A percentile compares a stretch with the other conserved stretches of the same genome.
phyloP scores from a whole-genome alignment of 352 stramenopile species.

The Pythium sukuiense region DNA sequence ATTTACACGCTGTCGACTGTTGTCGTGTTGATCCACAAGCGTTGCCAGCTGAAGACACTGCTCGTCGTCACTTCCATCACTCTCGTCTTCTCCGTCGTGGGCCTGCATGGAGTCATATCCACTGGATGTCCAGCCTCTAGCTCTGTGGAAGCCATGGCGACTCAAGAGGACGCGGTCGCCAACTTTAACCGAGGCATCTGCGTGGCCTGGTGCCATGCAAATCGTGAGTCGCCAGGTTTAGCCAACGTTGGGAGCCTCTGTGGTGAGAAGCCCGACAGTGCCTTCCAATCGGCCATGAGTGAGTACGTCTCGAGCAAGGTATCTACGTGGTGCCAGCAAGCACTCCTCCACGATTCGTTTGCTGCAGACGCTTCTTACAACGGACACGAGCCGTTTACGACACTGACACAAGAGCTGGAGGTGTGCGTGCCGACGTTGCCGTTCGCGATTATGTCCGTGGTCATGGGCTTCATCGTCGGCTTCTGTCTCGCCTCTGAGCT shows the following conservation, averaged over 20 bases:
- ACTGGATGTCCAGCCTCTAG: not conserved
- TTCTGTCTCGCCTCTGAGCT: not conserved
- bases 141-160: not conserved
- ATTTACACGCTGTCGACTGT: not conserved
- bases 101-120: not conserved
- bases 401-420: not conserved
- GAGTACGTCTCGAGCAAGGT: not conserved
- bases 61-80: not conserved
- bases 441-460: not conserved
- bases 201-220: not conserved
- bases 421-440: not conserved
- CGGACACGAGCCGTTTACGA: not conserved
- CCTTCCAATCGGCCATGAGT: not conserved
- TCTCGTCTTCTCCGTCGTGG: not conserved
- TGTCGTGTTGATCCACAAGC: not conserved
- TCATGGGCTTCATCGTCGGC: not conserved
- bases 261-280: not conserved
- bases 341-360: not conserved
- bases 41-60: not conserved
- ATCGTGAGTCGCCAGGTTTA: not conserved
- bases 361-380: not conserved
- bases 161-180: not conserved
- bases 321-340: not conserved
- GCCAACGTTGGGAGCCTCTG: not conserved
- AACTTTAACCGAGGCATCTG: conserved; percentile 1